Conservation (phyloP, 495 filamentous ascomycete species). For the Hypoxylon lenormandii region DNA sequence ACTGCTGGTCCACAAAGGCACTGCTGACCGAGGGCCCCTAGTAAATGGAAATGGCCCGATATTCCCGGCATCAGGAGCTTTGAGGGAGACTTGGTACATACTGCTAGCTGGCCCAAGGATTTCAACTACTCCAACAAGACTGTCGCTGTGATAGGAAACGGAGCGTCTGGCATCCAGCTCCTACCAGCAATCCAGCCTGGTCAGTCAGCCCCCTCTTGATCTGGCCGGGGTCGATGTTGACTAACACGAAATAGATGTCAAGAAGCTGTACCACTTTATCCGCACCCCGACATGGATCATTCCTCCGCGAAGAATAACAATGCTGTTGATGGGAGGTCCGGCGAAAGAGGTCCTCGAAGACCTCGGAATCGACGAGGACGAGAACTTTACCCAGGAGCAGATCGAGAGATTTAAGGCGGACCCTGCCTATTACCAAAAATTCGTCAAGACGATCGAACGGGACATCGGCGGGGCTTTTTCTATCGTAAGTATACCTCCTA, state of each 20-base stretch:
- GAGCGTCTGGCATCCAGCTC: slow-evolving; percentile 69
- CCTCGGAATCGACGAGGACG: slow-evolving; percentile 51
- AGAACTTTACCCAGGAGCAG: slow-evolving; percentile 55
- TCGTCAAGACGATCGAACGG: slow-evolving; percentile 45
- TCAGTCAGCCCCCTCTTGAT: slow-evolving; percentile 57
- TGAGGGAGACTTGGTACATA: slow-evolving; percentile 68
- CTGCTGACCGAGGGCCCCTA: slow-evolving; percentile 49
- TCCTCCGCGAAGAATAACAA: slow-evolving; percentile 62
- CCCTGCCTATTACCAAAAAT: slow-evolving; percentile 44
- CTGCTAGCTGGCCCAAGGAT: slow-evolving; percentile 68
- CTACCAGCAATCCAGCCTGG: slow-evolving; percentile 70
- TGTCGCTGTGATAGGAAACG: slow-evolving; percentile 71
- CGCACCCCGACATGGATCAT: slow-evolving; percentile 77
- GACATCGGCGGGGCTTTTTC: slow-evolving; percentile 47
- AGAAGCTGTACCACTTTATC: slow-evolving; percentile 62
- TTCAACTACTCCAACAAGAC: slow-evolving; percentile 69
- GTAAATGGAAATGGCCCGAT: slow-evolving; percentile 73
- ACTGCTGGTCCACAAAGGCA: neutral
- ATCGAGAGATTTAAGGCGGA: slow-evolving; percentile 61
- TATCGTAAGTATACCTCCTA: slow-evolving; percentile 30
- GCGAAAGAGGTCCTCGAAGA: slow-evolving; percentile 42
- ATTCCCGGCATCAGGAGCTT: slow-evolving; percentile 62
- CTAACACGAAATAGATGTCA: slow-evolving; percentile 53
- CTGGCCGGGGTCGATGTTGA: slow-evolving; percentile 51
- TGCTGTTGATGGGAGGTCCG: slow-evolving; percentile 58